Conservation (phyloP, 352 stramenopile genomes). For the Aphanomyces invadans region DNA sequence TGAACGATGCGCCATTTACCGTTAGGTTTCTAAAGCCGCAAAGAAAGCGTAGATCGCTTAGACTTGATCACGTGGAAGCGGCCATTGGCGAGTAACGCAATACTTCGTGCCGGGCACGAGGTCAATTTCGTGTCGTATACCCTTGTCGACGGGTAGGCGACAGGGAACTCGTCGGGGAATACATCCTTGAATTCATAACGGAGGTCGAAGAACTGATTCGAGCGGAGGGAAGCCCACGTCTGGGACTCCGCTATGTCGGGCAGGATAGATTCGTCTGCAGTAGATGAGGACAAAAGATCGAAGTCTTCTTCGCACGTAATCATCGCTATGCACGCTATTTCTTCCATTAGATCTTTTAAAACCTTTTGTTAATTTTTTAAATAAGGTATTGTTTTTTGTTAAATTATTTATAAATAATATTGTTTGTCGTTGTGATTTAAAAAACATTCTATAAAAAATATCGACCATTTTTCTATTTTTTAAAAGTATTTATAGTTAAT, state of each 20-base stretch:
- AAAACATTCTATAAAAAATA: conserved; percentile 1
- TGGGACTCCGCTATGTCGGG: too few relatives aligned
- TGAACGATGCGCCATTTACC: conserved; percentile 31
- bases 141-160: background rate
- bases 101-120: conserved; percentile 13
- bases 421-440: too few relatives aligned
- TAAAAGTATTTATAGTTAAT: background rate
- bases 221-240: background rate
- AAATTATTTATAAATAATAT: too few relatives aligned
- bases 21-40: conserved; percentile 23
- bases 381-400: too few relatives aligned
- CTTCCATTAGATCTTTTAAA: too few relatives aligned
- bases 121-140: conserved; percentile 16
- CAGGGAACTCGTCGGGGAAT: background rate
- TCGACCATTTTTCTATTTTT: background rate
- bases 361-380: too few relatives aligned
- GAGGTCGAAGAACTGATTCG: background rate
- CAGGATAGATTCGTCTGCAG: too few relatives aligned
- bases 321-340: too few relatives aligned
- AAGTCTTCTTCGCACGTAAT: too few relatives aligned
- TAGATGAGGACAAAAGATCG: too few relatives aligned
- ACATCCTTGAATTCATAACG: background rate
- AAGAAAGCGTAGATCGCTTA: conserved; percentile 20
- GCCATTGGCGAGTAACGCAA: conserved; percentile 19
- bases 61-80: conserved; percentile 24